These are phyloP conservation scores for Manihot esculenta DNA, from an alignment of 441 rosid genomes.

Conservation along the genomic window DNA sequence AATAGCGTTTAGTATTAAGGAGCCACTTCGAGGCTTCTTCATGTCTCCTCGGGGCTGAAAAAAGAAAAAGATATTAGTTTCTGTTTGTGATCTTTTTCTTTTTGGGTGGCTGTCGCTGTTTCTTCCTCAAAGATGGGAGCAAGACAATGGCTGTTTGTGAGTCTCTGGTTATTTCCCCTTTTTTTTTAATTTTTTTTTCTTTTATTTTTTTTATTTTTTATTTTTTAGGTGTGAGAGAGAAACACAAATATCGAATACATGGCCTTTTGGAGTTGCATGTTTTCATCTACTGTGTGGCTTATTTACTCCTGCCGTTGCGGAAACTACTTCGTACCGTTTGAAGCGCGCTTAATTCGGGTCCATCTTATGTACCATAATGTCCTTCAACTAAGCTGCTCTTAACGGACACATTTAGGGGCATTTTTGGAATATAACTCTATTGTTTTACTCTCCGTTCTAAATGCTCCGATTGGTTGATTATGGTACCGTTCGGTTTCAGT, in stretches of 20 bases:
- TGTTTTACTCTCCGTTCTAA: no score
- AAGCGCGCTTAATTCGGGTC: conserved; percentile 16
- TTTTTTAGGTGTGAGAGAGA: background rate
- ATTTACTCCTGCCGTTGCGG: conserved; percentile 18
- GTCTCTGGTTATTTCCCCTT: background rate
- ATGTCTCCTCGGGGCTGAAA: conserved; percentile 30
- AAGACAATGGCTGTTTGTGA: background rate
- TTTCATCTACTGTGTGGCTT: conserved; percentile 9
- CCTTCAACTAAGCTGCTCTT: background rate
- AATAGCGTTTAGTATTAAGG: conserved; percentile 22
- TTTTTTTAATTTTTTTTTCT: no score
- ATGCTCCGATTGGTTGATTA: no score
- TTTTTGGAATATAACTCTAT: background rate
- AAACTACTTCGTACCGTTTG: conserved; percentile 24
- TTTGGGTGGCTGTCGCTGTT: background rate
- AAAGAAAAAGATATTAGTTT: background rate
- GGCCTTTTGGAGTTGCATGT: background rate
- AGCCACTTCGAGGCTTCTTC: conserved; percentile 43
- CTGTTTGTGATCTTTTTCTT: background rate
- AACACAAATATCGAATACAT: no score
- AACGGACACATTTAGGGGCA: background rate
- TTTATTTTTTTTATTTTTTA: no score
- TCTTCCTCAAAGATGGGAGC: conserved; percentile 11
- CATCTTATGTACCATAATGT: background rate
- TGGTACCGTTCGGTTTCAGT: no score